Conservation (phyloP, 228 moss, liverwort and hornwort species). For the Sphagnum fallax region DNA sequence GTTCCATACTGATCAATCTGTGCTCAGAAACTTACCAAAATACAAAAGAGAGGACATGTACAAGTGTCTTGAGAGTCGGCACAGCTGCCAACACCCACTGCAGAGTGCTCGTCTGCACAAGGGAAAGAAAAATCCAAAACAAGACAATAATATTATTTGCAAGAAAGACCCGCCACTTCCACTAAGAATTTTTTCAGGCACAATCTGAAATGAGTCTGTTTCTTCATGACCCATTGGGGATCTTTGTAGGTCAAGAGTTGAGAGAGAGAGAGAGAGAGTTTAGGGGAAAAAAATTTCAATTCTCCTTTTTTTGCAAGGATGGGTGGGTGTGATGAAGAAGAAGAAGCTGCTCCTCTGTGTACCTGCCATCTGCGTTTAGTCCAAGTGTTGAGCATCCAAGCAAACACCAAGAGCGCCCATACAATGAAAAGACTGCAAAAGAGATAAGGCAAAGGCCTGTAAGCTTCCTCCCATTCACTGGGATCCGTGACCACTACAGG, state of each 20-base stretch:
- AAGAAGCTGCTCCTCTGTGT: not conserved
- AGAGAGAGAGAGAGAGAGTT: too few species aligned
- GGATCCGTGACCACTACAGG: slow-evolving; percentile 33
- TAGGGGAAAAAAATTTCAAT: too few species aligned
- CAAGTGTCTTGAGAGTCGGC: slow-evolving; percentile 72
- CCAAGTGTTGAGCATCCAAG: slow-evolving; percentile 88
- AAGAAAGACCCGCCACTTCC: not conserved
- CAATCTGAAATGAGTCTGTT: too few species aligned
- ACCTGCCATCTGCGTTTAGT: slow-evolving; percentile 93
- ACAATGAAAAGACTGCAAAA: slow-evolving; percentile 64
- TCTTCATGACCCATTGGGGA: too few species aligned
- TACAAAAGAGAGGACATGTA: slow-evolving; percentile 80
- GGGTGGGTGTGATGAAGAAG: too few species aligned
- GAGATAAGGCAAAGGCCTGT: slow-evolving; percentile 61
- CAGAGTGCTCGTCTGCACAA: slow-evolving; percentile 69
- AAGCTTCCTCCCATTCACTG: slow-evolving; percentile 75
- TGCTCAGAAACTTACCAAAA: slow-evolving; percentile 55
- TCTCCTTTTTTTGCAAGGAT: too few species aligned
- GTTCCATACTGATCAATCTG: too few species aligned
- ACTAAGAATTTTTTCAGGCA: not conserved
- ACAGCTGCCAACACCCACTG: slow-evolving; percentile 83
- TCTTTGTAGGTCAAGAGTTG: too few species aligned
- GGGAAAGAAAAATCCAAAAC: not conserved
- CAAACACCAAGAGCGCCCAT: slow-evolving; percentile 53
- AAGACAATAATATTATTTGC: not conserved